Evolutionary conservation across 2,329 filamentous ascomycete genomes (phyloP), one percentile per base, ranked within the genome.

Genomic region (Laburnicola sp.): DNA sequence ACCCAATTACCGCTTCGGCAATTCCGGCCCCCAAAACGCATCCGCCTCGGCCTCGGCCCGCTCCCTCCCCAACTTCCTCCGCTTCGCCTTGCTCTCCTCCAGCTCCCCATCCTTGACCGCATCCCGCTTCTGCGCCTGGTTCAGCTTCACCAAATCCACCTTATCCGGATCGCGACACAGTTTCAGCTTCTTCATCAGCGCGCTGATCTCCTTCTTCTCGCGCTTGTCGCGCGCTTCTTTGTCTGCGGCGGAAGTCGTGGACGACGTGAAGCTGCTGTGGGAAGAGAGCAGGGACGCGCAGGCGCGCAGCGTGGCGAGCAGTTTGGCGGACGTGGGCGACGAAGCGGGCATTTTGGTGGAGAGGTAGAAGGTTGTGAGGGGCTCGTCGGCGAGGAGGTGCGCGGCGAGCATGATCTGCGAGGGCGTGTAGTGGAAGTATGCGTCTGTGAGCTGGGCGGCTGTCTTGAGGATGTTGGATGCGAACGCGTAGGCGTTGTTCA

Each of bases 371-470:
- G 66, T 50, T 0, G 73, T 70, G 67, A 94, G 75, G 0, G 80
- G 82, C 35, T 78, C 75, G 68, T 97, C 93, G 0, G 86, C 89
- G 45, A 95, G 81, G 10, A 87, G 79, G 26, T 97, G 75, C 0
- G 92, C 86, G 0, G 90, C 87, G 53, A 97, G 81, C 86, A 92
- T 92, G 69, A 97, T 96, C 72, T 99, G 94, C 23, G 89, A 88
- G 0, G 94, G 94, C 0, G 93, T 93, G 75, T 89, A 97, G 73
- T 96, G 87, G 75, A 97, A 97, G 76, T 97, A 97, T n/a, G 85
- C 91, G 65, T 99, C 94, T 25, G 93, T 96, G 54, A 97, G 81
- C 44, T 96, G 78, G 0, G 91, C 89, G 50, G 89, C 88, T 48
- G 86, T 87, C 35, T 77, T 75, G 23, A 75, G 61, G 2, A 65